These are phyloP conservation scores for Nakaseomyces delphensis DNA, from an alignment of 1,139 yeast genomes.

Conservation along the genomic window DNA sequence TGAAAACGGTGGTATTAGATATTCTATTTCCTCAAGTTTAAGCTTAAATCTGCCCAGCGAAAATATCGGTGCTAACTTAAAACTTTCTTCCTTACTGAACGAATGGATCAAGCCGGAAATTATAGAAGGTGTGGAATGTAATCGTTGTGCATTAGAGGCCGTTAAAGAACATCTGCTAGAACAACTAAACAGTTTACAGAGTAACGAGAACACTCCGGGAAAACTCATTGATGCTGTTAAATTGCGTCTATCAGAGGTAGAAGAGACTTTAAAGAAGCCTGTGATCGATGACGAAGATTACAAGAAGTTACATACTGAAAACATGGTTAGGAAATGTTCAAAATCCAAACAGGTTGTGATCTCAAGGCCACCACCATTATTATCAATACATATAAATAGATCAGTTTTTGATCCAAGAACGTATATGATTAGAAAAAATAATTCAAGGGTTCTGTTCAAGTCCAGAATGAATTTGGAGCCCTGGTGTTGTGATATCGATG, in stretches of 20 bases:
- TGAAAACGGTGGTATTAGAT: constrained; percentile 84
- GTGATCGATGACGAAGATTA: constrained; percentile 76
- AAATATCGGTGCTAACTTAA: constrained; percentile 36
- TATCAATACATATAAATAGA: constrained; percentile 80
- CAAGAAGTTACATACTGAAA: constrained; percentile 62
- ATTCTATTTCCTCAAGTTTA: constrained; percentile 71
- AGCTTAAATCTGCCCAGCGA: constrained; percentile 58
- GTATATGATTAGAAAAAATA: constrained; percentile 73
- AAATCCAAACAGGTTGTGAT: constrained; percentile 77
- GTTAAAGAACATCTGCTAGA: constrained; percentile 45
- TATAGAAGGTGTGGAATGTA: constrained; percentile 87
- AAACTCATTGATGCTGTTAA: constrained; percentile 41
- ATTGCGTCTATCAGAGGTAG: constrained; percentile 47
- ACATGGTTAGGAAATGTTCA: constrained; percentile 63
- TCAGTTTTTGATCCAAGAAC: constrained; percentile 86
- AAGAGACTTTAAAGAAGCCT: constrained; percentile 49
- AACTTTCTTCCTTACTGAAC: constrained; percentile 49
- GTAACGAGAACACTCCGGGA: constrained; percentile 23
- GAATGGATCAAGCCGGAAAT: constrained; percentile 77
- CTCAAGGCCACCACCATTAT: constrained; percentile 75
- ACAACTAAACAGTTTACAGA: constrained; percentile 34
- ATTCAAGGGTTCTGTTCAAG: constrained; percentile 75
- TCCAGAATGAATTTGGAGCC: constrained; percentile 53
- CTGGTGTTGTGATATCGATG: constrained; percentile 61
- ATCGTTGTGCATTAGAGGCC: constrained; percentile 71